Percentiles rank a stretch among this genome's conserved stretches.
Evolutionary conservation across 176 grass and related monocot species (phyloP).

Genomic region (Ensete glaucum): DNA sequence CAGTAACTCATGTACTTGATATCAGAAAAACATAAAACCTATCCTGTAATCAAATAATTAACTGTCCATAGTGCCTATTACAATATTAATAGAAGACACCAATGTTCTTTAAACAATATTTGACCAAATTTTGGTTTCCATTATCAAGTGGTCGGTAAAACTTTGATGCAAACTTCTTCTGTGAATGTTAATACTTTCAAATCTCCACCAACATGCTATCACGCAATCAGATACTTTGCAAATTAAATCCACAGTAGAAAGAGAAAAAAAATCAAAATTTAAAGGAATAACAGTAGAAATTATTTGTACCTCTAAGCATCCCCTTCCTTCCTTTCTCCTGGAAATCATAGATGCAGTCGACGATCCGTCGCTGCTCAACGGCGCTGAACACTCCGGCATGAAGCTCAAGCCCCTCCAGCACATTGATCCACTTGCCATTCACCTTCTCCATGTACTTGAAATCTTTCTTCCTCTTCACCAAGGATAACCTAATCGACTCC

Average conservation of each 20-base stretch:
- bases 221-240: too few relatives aligned
- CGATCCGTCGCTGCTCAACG: constrained; percentile 32
- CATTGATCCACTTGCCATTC: constrained; percentile 25
- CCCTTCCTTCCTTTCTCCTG: constrained; percentile 30
- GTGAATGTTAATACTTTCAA: too few relatives aligned
- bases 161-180: too few relatives aligned
- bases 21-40: background rate
- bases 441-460: constrained; percentile 43
- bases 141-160: too few relatives aligned
- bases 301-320: constrained; percentile 29
- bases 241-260: background rate
- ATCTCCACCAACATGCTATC: too few relatives aligned
- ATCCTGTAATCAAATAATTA: too few relatives aligned
- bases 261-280: background rate
- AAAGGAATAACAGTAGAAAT: background rate
- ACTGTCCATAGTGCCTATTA: too few relatives aligned
- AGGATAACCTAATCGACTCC: constrained; percentile 10
- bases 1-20: background rate
- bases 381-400: constrained; percentile 43
- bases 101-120: too few relatives aligned
- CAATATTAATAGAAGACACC: too few relatives aligned
- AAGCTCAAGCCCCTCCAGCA: constrained; percentile 46
- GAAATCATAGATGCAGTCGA: constrained; percentile 24
- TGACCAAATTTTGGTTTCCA: too few relatives aligned
- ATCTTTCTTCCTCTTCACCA: constrained; percentile 25